A percentile compares a stretch with the other conserved stretches of the same genome.
Evolutionary conservation across 306 rosid genomes (phyloP).

Genomic region (Glycine soja): DNA sequence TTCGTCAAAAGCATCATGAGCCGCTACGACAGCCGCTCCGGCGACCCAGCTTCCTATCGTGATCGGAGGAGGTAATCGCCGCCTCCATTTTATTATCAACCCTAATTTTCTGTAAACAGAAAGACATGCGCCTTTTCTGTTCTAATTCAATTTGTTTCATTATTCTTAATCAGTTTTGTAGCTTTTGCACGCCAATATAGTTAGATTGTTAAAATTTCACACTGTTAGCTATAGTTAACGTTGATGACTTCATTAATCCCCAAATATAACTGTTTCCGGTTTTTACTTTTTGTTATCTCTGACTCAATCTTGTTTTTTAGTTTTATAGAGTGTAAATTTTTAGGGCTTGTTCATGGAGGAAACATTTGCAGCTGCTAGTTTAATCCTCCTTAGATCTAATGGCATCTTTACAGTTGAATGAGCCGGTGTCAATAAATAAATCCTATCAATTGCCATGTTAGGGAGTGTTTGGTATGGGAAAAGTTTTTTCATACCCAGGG

Average conservation of each 20-base stretch:
- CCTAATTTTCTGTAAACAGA: slow-evolving; percentile 9
- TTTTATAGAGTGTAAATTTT: slow-evolving; percentile 3
- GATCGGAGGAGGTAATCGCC: slow-evolving; percentile 80
- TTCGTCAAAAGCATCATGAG: slow-evolving; percentile 60
- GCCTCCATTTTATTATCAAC: background rate
- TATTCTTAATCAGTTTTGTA: slow-evolving; percentile 1
- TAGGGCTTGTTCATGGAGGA: slow-evolving; percentile 25
- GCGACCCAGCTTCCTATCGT: slow-evolving; percentile 91
- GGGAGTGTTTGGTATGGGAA: no score
- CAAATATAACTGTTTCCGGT: background rate
- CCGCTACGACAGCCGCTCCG: slow-evolving; percentile 95
- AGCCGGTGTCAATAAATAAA: background rate
- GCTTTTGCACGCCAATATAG: background rate
- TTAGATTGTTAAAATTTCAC: background rate
- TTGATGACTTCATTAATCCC: background rate
- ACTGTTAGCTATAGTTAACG: background rate
- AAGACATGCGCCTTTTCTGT: background rate
- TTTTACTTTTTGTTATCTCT: background rate
- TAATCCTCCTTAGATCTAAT: slow-evolving; percentile 7
- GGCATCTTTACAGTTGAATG: background rate
- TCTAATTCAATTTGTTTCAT: slow-evolving; percentile 11
- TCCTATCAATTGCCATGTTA: slow-evolving; percentile 1
- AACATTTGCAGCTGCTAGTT: background rate
- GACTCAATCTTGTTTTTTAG: background rate
- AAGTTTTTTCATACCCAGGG: no score